phyloP scores from a whole-genome alignment of 2,329 filamentous ascomycete species.

The Paraconiothyrium brasiliense region DNA sequence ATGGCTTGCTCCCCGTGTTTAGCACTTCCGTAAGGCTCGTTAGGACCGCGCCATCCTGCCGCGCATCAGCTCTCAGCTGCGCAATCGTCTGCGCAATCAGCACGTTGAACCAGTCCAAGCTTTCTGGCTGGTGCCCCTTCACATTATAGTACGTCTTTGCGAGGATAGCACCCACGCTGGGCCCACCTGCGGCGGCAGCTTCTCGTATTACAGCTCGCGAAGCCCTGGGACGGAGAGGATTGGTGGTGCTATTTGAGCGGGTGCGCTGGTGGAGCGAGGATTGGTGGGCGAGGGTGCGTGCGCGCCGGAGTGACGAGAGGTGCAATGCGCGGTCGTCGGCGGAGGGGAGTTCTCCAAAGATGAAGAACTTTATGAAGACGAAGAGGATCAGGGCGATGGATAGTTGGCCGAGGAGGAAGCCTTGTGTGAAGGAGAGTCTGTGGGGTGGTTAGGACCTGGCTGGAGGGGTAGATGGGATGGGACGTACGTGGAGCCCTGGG shows the following conservation, averaged over 20 bases:
- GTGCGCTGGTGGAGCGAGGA: constrained; percentile 30
- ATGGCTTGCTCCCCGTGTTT: constrained; percentile 86
- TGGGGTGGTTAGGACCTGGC: constrained; percentile 29
- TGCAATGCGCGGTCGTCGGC: constrained; percentile 80
- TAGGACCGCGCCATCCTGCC: constrained; percentile 89
- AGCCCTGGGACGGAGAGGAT: constrained; percentile 48
- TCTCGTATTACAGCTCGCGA: constrained; percentile 57
- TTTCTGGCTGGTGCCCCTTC: constrained; percentile 93
- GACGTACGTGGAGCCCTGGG: constrained; percentile 33
- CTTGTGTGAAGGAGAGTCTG: constrained; percentile 91
- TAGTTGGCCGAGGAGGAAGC: constrained; percentile 90
- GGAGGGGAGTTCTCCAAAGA: constrained; percentile 92
- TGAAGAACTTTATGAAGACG: constrained; percentile 99
- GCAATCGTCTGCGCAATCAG: constrained; percentile 95
- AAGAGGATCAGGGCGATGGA: constrained; percentile 91
- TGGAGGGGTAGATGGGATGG: constrained; percentile 9
- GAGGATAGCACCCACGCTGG: constrained; percentile 93
- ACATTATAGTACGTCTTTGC: constrained; percentile 98
- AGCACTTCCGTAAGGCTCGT: constrained; percentile 83
- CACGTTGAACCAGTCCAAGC: constrained; percentile 98
- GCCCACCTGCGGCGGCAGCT: constrained; percentile 60
- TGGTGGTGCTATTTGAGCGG: constrained; percentile 47
- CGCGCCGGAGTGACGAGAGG: constrained; percentile 77
- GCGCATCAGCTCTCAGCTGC: constrained; percentile 90
- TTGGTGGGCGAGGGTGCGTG: constrained; percentile 75